phyloP scores from a whole-genome alignment of 768 basidiomycete species.

The Gloeostereum incarnatum region DNA sequence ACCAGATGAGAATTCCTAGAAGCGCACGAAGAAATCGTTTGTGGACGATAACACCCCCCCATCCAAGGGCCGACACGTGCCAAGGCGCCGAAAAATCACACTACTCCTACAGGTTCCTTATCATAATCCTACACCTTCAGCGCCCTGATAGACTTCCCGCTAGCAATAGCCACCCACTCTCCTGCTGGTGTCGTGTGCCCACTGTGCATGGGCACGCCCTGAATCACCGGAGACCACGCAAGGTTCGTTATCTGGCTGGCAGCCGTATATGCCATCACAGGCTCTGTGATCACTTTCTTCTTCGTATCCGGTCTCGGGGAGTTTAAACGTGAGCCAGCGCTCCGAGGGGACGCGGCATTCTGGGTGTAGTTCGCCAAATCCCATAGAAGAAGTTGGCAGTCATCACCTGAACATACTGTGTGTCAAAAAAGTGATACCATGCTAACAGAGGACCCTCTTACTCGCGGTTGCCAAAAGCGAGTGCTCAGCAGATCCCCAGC shows the following conservation, averaged over 20 bases:
- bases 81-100: too few relatives aligned
- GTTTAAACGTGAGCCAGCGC: constrained; percentile 61
- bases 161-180: constrained; percentile 83
- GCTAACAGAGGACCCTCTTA: constrained; percentile 23
- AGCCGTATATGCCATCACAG: constrained; percentile 79
- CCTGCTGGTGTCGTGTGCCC: constrained; percentile 68
- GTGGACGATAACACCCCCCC: neutral
- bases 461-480: constrained; percentile 85
- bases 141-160: constrained; percentile 74
- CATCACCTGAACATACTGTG: constrained; percentile 56
- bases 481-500: constrained; percentile 82
- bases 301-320: constrained; percentile 78
- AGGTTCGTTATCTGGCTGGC: constrained; percentile 72
- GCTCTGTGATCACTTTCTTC: constrained; percentile 65
- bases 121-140: constrained; percentile 51
- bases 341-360: constrained; percentile 59
- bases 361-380: constrained; percentile 66
- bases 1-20: too few relatives aligned
- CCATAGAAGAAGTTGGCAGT: constrained; percentile 91
- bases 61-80: too few relatives aligned
- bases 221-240: constrained; percentile 84
- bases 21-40: too few relatives aligned
- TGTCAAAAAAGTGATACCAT: constrained; percentile 2
- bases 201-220: constrained; percentile 65
- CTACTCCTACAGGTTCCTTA: too few relatives aligned